These are phyloP conservation scores for Bidens hawaiensis DNA, from an alignment of 140 eudicot genomes.

Conservation along the genomic window DNA sequence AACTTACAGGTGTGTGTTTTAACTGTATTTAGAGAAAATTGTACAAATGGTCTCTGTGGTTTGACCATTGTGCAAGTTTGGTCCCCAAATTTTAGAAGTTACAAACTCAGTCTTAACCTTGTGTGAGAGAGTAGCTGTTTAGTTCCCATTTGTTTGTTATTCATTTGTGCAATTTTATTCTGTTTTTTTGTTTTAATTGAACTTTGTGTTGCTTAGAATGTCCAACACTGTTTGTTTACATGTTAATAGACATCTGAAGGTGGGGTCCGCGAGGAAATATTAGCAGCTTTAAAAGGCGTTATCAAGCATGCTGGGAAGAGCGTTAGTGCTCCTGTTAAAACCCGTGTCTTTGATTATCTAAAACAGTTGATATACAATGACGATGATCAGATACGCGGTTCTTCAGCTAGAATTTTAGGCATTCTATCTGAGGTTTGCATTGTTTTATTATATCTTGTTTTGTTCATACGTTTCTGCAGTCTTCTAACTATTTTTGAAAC, in stretches of 20 bases:
- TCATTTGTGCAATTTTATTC: no score
- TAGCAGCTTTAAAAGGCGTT: conserved; percentile 85
- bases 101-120: no score
- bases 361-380: conserved; percentile 61
- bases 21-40: no score
- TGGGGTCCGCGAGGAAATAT: conserved; percentile 87
- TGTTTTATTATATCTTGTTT: no score
- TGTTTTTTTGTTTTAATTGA: neutral
- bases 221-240: neutral
- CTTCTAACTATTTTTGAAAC: neutral
- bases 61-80: no score
- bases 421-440: conserved; percentile 82
- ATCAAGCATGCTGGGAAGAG: conserved; percentile 94
- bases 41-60: no score
- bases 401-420: conserved; percentile 81
- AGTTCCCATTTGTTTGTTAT: no score
- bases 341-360: conserved; percentile 53
- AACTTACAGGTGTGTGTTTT: conserved; percentile 86
- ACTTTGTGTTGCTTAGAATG: neutral
- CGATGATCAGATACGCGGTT: conserved; percentile 77
- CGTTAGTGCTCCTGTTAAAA: conserved; percentile 59
- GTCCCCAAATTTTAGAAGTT: no score
- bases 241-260: conserved; percentile 62
- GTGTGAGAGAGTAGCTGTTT: no score
- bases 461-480: neutral